Conservation (phyloP, 371 early-diverging fungal genomes). For the Mucor mucedo region DNA sequence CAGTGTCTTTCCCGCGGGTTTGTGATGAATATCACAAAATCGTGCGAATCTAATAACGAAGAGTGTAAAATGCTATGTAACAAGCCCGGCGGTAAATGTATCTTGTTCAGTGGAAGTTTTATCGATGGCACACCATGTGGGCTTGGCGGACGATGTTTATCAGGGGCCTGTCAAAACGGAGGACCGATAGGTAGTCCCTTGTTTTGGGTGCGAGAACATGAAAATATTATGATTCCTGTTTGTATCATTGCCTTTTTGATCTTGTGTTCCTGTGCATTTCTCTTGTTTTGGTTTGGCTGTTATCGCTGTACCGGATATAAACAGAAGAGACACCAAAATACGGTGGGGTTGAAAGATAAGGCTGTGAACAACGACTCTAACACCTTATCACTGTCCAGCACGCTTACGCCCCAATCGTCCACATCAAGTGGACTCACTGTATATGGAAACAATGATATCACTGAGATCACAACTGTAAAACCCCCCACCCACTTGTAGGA, state of each 20-base stretch:
- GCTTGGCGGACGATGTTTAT: slow-evolving; percentile 63
- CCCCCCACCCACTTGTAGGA: too few species aligned
- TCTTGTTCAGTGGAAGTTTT: slow-evolving; percentile 78
- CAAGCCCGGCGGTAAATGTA: slow-evolving; percentile 64
- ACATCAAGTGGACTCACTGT: background rate
- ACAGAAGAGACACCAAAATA: slow-evolving; percentile 3
- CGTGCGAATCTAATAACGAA: slow-evolving; percentile 55
- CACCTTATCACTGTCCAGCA: too few species aligned
- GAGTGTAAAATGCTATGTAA: slow-evolving; percentile 74
- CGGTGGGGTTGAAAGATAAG: background rate
- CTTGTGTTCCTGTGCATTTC: slow-evolving; percentile 52
- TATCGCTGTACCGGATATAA: slow-evolving; percentile 28
- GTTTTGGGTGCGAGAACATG: slow-evolving; percentile 47
- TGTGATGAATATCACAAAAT: slow-evolving; percentile 44
- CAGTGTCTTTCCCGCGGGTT: slow-evolving; percentile 74
- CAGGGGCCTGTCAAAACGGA: slow-evolving; percentile 42
- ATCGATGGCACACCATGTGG: slow-evolving; percentile 93
- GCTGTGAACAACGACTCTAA: too few species aligned
- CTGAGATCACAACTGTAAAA: background rate
- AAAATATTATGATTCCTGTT: slow-evolving; percentile 58
- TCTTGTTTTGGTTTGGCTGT: slow-evolving; percentile 50
- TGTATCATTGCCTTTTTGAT: slow-evolving; percentile 53
- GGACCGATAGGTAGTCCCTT: background rate
- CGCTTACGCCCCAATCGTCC: background rate
- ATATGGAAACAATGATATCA: background rate